Evolutionary conservation across 1,284 basidiomycete genomes (phyloP).

Genomic region (Malassezia pachydermatis): DNA sequence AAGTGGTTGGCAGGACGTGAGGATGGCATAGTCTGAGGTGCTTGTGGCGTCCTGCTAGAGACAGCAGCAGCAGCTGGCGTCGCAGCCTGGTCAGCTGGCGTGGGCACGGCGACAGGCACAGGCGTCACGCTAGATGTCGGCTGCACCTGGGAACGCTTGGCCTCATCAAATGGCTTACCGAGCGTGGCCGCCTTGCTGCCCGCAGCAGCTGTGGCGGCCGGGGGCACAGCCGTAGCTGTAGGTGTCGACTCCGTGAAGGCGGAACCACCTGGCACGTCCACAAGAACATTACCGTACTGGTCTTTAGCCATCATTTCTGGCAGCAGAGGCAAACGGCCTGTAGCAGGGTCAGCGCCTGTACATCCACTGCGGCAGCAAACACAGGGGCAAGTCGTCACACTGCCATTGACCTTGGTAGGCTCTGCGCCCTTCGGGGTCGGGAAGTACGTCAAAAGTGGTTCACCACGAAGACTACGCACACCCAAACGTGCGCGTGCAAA

Average conservation of each 20-base stretch:
- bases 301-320: conserved; percentile 9
- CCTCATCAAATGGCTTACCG: conserved; percentile 11
- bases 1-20: neutral
- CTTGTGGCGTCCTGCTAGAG: no score
- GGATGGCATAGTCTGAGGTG: neutral
- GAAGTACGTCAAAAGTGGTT: conserved; percentile 16
- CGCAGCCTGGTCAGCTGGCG: neutral
- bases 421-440: conserved; percentile 7
- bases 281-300: neutral
- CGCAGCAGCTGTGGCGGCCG: neutral
- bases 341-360: conserved; percentile 12
- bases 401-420: neutral
- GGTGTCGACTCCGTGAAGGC: neutral
- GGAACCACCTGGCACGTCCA: neutral
- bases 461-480: conserved; percentile 17
- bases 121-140: neutral
- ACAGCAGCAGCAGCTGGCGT: neutral
- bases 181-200: no score
- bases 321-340: conserved; percentile 6
- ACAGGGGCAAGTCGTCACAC: conserved; percentile 12
- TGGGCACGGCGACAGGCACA: neutral
- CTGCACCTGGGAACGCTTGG: neutral
- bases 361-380: conserved; percentile 17
- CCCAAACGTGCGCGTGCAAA: conserved; percentile 3
- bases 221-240: neutral